Evolutionary conservation across 2,329 filamentous ascomycete genomes (phyloP).

Genomic region (Fusarium veterinarium): DNA sequence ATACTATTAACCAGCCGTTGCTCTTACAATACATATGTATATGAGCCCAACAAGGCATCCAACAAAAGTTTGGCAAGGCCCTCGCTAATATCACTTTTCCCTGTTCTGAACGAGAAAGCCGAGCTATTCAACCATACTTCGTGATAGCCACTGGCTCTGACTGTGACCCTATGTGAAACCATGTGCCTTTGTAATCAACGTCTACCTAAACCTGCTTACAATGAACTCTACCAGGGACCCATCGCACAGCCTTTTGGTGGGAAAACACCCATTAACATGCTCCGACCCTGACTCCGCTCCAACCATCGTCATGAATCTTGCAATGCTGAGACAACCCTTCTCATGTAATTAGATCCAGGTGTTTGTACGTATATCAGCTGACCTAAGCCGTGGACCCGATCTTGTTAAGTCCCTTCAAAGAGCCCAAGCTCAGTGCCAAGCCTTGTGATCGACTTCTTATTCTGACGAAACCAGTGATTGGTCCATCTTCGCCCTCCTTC

Average conservation of each 20-base stretch:
- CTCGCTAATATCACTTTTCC: conserved; percentile 9
- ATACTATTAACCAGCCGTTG: neutral
- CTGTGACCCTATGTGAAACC: conserved; percentile 12
- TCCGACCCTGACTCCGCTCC: conserved; percentile 48
- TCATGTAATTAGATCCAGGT: conserved; percentile 24
- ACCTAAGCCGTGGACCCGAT: conserved; percentile 60
- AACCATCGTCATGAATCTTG: conserved; percentile 46
- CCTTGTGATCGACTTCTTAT: conserved; percentile 98
- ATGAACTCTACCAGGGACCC: conserved; percentile 46
- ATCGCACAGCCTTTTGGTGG: conserved; percentile 48
- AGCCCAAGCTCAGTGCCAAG: conserved; percentile 90
- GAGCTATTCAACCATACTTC: neutral
- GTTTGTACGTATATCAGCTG: conserved; percentile 17
- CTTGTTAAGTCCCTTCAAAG: conserved; percentile 93
- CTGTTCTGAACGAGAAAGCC: neutral
- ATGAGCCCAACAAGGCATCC: neutral
- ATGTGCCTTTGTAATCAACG: conserved; percentile 43
- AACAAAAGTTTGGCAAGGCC: neutral
- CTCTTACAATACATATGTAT: conserved; percentile 9
- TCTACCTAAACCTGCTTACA: conserved; percentile 48
- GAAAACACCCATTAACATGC: conserved; percentile 49
- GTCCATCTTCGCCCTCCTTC: conserved; percentile 94
- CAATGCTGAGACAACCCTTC: conserved; percentile 35
- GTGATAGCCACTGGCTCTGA: neutral
- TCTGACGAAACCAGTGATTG: conserved; percentile 95